Base-by-base conservation (phyloP, 177 flowering plant species). In the Vitis hybrid region DNA sequence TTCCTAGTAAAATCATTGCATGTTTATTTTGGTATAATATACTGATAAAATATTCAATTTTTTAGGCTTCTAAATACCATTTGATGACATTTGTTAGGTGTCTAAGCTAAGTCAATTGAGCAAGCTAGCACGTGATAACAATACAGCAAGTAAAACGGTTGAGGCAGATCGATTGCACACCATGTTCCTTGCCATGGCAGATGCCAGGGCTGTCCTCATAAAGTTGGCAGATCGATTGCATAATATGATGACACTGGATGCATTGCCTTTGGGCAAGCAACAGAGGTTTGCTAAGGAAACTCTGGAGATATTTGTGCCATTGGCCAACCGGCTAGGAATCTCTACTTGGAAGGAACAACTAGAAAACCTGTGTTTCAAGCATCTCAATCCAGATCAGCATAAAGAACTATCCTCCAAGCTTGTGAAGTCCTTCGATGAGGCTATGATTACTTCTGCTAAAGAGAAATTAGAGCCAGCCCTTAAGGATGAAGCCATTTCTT, bases 91-190 rank as follows among this genome's bases (percentile, higher is more conserved):
- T 54, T 80, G 58, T 32, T 67, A 95, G 99, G 97, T 96, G 39
- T 93, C 99, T 17, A 91, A 91, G 82, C 83, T 96, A 50, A 96
- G 99, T 74, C 95, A 93, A 2, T 77, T 93, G 83, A 96, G 99
- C 80, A 90, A 93, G 86, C 98, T 96, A 72, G 99, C 99, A 21
- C 91, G 99, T 0, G 99, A 96, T n/a, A 91, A 84, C 78, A 83
- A 91, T 74, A 96, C 97, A 14, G 99, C 99, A 55, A 74, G 78
- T 71, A 93, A 81, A 76, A 84, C 87, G 13, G 88, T 66, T 45
- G 98, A 96, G 85, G 99, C 98, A 70, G 98, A 93, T 75, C 89
- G 93, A 49, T 57, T 96, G 80, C 99, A 93, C 74, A 96, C 98
- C 19, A 91, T 96, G 98, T 91, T 91, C 76, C 94, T 96, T 67